Base-by-base conservation (phyloP, 2,329 filamentous ascomycete species). In the Tolypocladium sp. region DNA sequence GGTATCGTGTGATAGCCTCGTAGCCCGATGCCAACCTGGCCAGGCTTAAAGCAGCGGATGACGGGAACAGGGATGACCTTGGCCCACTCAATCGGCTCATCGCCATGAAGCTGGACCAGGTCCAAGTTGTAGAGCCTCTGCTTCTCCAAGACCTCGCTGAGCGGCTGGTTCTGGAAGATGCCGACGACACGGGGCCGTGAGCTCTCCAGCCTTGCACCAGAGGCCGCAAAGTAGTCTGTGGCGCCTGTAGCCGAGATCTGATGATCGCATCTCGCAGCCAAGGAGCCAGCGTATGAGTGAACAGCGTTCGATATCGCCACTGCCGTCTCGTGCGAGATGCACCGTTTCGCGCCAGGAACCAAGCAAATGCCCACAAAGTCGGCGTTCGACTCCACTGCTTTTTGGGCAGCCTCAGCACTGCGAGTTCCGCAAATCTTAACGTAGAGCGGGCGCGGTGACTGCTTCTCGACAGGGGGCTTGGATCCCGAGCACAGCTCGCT, bases 351-450 rank as follows among this genome's bases (percentile, higher is more conserved):
- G 7, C 90, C 88, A 40, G 90, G 85, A 8, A 94, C 94, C 15
- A 97, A 79, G 59, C 96, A 96, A 67, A 99, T 96, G 62, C 94
- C 94, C 57, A 99, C 85, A 64, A 97, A 79, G 73, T 99, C 92
- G 38, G 94, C 94, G 33, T 92, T 92, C 44, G 91, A 88, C 69
- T 92, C 86, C 54, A 95, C 85, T 20, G 94, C 94, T 62, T 86
- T 83, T 58, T 84, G 79, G 7, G 94, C 94, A 20, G 88, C 91
- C 69, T 95, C 91, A 12, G 87, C 81, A 60, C 85, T 91, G 60
- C 93, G 84, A 10, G 92, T 97, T 7, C 94, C 94, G 71, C 94
- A 99, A 30, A 99, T 96, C 77, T 99, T 99, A 64, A 97, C 92
- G 37, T 94, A 79, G 1, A 91, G 78, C 25, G 79, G 73, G 20